Percentiles rank a stretch among this genome's conserved stretches.
phyloP scores from a whole-genome alignment of 441 rosid genomes.

The Euphorbia schlechtendalii region DNA sequence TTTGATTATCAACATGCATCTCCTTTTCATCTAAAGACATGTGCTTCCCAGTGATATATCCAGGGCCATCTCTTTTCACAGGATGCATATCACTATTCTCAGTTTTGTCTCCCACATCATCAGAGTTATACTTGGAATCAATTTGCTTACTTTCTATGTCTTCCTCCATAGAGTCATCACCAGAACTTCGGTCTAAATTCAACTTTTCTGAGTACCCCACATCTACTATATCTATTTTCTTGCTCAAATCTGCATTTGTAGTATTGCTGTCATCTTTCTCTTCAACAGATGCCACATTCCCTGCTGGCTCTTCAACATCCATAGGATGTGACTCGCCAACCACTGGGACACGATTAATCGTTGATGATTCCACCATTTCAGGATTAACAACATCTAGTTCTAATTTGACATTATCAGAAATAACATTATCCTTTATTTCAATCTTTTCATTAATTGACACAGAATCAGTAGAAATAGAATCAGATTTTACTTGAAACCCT shows the following conservation, averaged over 20 bases:
- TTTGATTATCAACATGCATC: slow-evolving; percentile 31
- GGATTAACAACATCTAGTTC: slow-evolving; percentile 88
- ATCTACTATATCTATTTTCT: slow-evolving; percentile 61
- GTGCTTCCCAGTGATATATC: slow-evolving; percentile 44
- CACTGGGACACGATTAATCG: slow-evolving; percentile 46
- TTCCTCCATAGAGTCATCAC: slow-evolving; percentile 96
- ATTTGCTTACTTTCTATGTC: slow-evolving; percentile 76
- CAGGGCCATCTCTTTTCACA: slow-evolving; percentile 40
- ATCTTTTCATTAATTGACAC: slow-evolving; percentile 90
- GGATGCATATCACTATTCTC: slow-evolving; percentile 36
- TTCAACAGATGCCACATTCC: slow-evolving; percentile 62
- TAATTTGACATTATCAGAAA: slow-evolving; percentile 96
- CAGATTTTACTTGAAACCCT: slow-evolving; percentile 99
- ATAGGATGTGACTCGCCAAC: slow-evolving; percentile 75
- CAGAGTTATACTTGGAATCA: slow-evolving; percentile 54
- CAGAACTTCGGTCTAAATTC: slow-evolving; percentile 92
- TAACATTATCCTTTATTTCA: slow-evolving; percentile 91
- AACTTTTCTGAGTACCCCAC: slow-evolving; percentile 79
- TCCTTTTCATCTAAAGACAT: slow-evolving; percentile 35
- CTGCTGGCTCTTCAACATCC: slow-evolving; percentile 86
- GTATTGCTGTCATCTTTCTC: slow-evolving; percentile 58
- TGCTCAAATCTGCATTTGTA: slow-evolving; percentile 57
- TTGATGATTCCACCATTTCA: slow-evolving; percentile 76
- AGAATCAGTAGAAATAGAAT: slow-evolving; percentile 98
- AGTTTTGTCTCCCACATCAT: slow-evolving; percentile 44